These are phyloP conservation scores for Lasiosphaeriaceae sp. DNA, from an alignment of 495 filamentous ascomycete species.

Conservation along the genomic window DNA sequence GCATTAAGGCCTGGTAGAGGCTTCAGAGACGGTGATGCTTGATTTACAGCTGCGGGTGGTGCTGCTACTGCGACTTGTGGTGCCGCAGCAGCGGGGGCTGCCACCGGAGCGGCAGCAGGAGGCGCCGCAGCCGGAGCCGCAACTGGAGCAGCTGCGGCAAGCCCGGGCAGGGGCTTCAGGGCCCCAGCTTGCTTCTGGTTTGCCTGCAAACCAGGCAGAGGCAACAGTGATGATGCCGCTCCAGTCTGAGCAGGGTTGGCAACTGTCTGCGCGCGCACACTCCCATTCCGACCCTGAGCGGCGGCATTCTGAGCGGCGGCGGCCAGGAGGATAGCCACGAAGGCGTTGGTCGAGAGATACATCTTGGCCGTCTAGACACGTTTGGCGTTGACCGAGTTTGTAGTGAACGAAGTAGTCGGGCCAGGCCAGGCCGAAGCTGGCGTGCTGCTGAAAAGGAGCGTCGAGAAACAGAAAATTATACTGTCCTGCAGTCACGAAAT, in stretches of 20 bases:
- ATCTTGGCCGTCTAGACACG: slow-evolving; percentile 18
- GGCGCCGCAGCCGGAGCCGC: background rate
- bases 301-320: slow-evolving; percentile 18
- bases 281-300: slow-evolving; percentile 8
- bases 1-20: slow-evolving; percentile 6
- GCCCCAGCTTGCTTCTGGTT: background rate
- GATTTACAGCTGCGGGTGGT: background rate
- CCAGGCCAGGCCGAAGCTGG: slow-evolving; percentile 20
- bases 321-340: slow-evolving; percentile 24
- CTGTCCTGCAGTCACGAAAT: slow-evolving; percentile 33
- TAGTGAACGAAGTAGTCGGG: background rate
- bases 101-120: background rate
- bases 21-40: background rate
- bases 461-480: slow-evolving; percentile 15
- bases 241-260: slow-evolving; percentile 4
- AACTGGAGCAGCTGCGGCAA: slow-evolving; percentile 7
- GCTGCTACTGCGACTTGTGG: background rate
- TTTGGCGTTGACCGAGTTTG: background rate
- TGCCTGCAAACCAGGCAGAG: slow-evolving; percentile 19
- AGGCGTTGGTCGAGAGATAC: slow-evolving; percentile 20
- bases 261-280: background rate
- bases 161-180: slow-evolving; percentile 19
- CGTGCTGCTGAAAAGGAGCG: slow-evolving; percentile 11
- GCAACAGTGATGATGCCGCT: slow-evolving; percentile 13
- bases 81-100: background rate